Evolutionary conservation across 805 yeast genomes (phyloP).

Genomic region (Lipomyces orientalis): DNA sequence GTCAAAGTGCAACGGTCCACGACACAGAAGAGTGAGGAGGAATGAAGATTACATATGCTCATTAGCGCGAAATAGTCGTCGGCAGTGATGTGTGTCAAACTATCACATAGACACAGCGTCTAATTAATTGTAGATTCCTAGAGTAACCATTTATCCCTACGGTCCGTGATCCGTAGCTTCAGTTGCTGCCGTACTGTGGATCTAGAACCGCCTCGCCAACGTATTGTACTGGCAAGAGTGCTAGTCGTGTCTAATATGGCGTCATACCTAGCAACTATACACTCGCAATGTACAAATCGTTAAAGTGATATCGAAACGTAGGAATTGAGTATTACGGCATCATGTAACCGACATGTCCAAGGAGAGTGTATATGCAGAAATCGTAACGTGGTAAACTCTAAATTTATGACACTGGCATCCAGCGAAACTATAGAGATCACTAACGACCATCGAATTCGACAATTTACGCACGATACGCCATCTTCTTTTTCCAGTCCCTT

Average conservation of each 20-base stretch:
- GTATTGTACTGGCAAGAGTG: background rate
- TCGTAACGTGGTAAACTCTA: background rate
- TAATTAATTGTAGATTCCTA: background rate
- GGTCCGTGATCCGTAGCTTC: background rate
- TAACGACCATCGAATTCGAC: background rate
- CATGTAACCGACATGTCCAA: background rate
- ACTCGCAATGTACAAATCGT: background rate
- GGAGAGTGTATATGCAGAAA: too few species aligned
- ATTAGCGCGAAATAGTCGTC: background rate
- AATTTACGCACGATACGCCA: background rate
- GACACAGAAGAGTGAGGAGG: background rate
- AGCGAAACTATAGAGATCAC: background rate
- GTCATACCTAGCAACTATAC: background rate
- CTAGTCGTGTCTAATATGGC: too few species aligned
- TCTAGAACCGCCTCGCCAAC: too few species aligned
- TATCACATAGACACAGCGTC: background rate
- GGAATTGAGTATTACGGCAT: background rate
- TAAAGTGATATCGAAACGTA: background rate
- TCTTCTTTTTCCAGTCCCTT: background rate
- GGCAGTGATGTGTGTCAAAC: background rate
- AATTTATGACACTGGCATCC: background rate
- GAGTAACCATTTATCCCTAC: background rate
- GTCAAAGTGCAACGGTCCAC: background rate
- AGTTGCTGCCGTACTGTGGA: background rate
- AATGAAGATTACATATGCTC: background rate